phyloP scores from a whole-genome alignment of 345 rosid genomes.

The Euclidium syriacum region DNA sequence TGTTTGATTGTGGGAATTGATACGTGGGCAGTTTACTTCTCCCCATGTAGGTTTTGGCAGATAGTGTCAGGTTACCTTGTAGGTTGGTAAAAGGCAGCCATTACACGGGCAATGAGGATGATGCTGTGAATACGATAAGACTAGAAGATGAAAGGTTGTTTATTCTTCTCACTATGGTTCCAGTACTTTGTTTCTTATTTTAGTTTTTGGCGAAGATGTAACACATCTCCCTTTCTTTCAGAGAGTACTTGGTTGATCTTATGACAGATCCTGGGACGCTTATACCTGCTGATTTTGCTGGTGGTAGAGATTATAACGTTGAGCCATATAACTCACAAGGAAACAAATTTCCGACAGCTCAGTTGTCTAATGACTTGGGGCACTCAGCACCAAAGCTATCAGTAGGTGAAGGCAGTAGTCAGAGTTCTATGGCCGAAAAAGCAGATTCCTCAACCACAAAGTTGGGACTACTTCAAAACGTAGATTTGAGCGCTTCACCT shows the following conservation, averaged over 20 bases:
- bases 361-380: constrained; percentile 38
- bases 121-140: constrained; percentile 91
- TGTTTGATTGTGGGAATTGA: constrained; percentile 7
- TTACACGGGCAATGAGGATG: constrained; percentile 98
- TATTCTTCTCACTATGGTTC: constrained; percentile 27
- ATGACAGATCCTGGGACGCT: constrained; percentile 99
- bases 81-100: constrained; percentile 97
- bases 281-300: constrained; percentile 85
- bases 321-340: constrained; percentile 45
- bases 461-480: constrained; percentile 32
- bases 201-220: constrained; percentile 5
- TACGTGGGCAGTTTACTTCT: constrained; percentile 20
- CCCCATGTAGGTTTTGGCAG: constrained; percentile 80
- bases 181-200: not conserved
- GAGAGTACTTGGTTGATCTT: constrained; percentile 99
- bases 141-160: constrained; percentile 82
- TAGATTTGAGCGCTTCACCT: constrained; percentile 50
- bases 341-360: constrained; percentile 41
- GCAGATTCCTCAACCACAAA: constrained; percentile 35
- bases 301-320: constrained; percentile 48
- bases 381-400: constrained; percentile 43
- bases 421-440: constrained; percentile 32
- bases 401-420: constrained; percentile 71
- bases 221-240: constrained; percentile 37
- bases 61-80: constrained; percentile 71